Conservation (phyloP, 2,329 filamentous ascomycete genomes). For the Epichloe gansuensis region DNA sequence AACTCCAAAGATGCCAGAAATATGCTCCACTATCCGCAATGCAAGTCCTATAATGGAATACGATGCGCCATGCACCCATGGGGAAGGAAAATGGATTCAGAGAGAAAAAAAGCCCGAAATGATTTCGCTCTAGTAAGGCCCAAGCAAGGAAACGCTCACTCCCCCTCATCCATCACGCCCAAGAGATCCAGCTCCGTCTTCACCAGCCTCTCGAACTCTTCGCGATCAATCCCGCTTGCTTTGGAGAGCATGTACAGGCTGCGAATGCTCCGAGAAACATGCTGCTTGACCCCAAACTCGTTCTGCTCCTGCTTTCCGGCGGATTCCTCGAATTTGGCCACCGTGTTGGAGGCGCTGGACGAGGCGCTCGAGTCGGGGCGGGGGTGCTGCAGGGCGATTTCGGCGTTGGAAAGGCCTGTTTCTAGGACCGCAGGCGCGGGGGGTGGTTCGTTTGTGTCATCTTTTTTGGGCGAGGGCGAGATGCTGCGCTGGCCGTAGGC, state of each 20-base stretch:
- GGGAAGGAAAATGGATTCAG: too few species aligned
- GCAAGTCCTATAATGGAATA: too few species aligned
- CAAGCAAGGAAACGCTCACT: conserved; percentile 9
- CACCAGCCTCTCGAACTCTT: conserved; percentile 63
- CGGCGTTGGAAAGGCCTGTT: conserved; percentile 8
- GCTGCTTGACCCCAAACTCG: conserved; percentile 65
- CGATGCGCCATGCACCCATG: too few species aligned
- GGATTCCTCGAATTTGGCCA: conserved; percentile 48
- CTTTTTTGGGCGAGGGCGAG: not conserved
- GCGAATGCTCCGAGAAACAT: conserved; percentile 65
- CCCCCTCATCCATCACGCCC: conserved; percentile 50
- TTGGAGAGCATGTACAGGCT: conserved; percentile 61
- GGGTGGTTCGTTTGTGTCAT: conserved; percentile 10
- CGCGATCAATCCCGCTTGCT: conserved; percentile 57
- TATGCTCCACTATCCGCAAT: too few species aligned
- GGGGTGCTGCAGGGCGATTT: conserved; percentile 33
- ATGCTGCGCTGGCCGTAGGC: conserved; percentile 10
- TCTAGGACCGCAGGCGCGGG: conserved; percentile 13
- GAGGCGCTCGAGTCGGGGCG: conserved; percentile 45
- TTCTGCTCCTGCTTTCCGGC: conserved; percentile 46
- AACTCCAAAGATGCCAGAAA: too few species aligned
- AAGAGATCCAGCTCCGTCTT: conserved; percentile 59
- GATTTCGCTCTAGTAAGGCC: too few species aligned
- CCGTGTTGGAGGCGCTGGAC: conserved; percentile 40
- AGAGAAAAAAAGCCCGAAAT: too few species aligned